phyloP scores from a whole-genome alignment of 306 rosid genomes.

The Sicyos baderoa region DNA sequence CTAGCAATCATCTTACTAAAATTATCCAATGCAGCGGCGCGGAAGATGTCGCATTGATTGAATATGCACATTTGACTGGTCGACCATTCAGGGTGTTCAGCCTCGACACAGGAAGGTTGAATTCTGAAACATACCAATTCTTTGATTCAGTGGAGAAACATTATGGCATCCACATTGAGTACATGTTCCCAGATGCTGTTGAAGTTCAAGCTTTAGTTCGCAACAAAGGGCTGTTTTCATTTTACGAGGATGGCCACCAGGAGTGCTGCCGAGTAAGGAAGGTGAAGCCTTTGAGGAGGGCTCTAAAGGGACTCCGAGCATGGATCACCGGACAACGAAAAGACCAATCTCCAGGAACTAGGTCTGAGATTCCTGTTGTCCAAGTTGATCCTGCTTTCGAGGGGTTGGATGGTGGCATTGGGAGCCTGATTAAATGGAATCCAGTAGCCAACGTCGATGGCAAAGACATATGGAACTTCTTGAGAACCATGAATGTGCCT shows the following conservation, averaged over 20 bases:
- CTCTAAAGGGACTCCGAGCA: conserved; percentile 77
- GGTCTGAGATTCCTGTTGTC: conserved; percentile 75
- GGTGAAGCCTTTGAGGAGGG: conserved; percentile 86
- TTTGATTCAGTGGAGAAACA: conserved; percentile 79
- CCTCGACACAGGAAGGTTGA: conserved; percentile 85
- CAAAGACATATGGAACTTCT: conserved; percentile 62
- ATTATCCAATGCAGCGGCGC: conserved; percentile 61
- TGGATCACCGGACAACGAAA: conserved; percentile 96
- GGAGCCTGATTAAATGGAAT: conserved; percentile 92
- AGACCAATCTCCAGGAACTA: conserved; percentile 87
- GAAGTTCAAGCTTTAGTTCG: conserved; percentile 94
- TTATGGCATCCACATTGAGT: conserved; percentile 77
- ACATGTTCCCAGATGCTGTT: conserved; percentile 88
- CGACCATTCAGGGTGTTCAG: conserved; percentile 82
- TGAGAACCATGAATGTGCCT: conserved; percentile 71
- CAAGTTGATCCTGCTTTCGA: conserved; percentile 83
- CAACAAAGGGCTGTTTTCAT: conserved; percentile 81
- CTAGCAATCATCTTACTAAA: not conserved
- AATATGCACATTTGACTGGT: conserved; percentile 90
- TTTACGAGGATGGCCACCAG: conserved; percentile 97
- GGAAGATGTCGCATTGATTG: conserved; percentile 89
- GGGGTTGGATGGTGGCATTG: conserved; percentile 78
- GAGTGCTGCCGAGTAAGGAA: conserved; percentile 96
- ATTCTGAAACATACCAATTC: conserved; percentile 73
- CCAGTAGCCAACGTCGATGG: conserved; percentile 79